phyloP scores from a whole-genome alignment of 2,329 filamentous ascomycete species.

The Hymenoscyphus albidus region DNA sequence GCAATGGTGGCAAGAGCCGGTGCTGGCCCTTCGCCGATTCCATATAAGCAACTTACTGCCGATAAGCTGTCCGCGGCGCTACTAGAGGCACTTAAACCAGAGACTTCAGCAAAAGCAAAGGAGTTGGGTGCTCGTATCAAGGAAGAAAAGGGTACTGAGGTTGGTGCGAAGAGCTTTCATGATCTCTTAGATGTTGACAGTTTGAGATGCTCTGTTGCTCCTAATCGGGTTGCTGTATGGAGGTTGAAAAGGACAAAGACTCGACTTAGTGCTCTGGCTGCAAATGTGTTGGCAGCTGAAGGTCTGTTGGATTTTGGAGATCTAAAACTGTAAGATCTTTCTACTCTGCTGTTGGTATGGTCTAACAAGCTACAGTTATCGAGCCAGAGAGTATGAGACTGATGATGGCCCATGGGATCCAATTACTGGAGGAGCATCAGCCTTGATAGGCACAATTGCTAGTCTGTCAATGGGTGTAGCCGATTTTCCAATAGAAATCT shows the following conservation, averaged over 20 bases:
- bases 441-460: slow-evolving; percentile 77
- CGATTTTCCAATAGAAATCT: slow-evolving; percentile 61
- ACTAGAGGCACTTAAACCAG: slow-evolving; percentile 53
- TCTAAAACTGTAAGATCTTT: slow-evolving; percentile 62
- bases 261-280: slow-evolving; percentile 68
- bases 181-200: slow-evolving; percentile 62
- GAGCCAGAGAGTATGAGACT: slow-evolving; percentile 66
- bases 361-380: slow-evolving; percentile 39
- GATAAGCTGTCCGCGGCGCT: slow-evolving; percentile 66
- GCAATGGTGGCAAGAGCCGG: slow-evolving; percentile 69
- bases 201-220: slow-evolving; percentile 67
- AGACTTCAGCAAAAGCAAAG: slow-evolving; percentile 52
- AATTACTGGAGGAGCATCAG: slow-evolving; percentile 70
- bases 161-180: slow-evolving; percentile 66
- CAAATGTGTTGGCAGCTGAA: slow-evolving; percentile 62
- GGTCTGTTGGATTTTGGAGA: slow-evolving; percentile 64
- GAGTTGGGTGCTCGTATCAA: slow-evolving; percentile 56
- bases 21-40: slow-evolving; percentile 67
- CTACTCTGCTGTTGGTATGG: not conserved
- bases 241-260: slow-evolving; percentile 64
- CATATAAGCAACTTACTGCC: slow-evolving; percentile 62
- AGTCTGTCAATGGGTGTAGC: slow-evolving; percentile 79
- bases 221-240: slow-evolving; percentile 70
- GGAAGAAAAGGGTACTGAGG: slow-evolving; percentile 59
- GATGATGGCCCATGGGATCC: slow-evolving; percentile 77